A percentile compares a stretch with the other conserved stretches of the same genome.
Evolutionary conservation across 2,329 filamentous ascomycete species (phyloP).

Genomic region (Arthrobotrys sphaeroides): DNA sequence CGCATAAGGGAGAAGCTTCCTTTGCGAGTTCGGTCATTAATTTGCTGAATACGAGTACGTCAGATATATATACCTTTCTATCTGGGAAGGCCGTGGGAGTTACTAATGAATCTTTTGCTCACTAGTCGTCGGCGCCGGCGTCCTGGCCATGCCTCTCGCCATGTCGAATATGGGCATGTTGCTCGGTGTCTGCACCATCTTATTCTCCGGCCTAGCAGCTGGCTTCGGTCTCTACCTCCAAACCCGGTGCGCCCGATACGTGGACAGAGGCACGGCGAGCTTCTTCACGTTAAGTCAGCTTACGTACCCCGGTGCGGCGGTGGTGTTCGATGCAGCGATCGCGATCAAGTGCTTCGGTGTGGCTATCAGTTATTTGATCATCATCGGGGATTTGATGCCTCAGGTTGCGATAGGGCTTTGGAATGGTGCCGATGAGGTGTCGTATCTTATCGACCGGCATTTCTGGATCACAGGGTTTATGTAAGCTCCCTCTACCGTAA

Average conservation of each 20-base stretch:
- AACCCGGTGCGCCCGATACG: conserved; percentile 87
- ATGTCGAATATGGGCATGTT: conserved; percentile 95
- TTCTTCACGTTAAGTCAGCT: conserved; percentile 98
- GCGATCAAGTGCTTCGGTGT: conserved; percentile 90
- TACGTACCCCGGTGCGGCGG: conserved; percentile 94
- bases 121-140: conserved; percentile 88
- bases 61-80: not conserved
- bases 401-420: conserved; percentile 87
- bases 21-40: conserved; percentile 94
- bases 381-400: conserved; percentile 98
- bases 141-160: conserved; percentile 93
- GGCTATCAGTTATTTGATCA: conserved; percentile 78
- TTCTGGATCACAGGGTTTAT: conserved; percentile 99
- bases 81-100: not conserved
- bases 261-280: conserved; percentile 85
- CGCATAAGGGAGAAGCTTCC: conserved; percentile 75
- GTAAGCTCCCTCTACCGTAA: conserved; percentile 64
- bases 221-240: conserved; percentile 96
- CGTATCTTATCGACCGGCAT: conserved; percentile 85
- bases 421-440: conserved; percentile 69
- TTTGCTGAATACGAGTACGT: conserved; percentile 89
- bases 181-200: conserved; percentile 81
- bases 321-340: conserved; percentile 94
- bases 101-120: conserved; percentile 51
- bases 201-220: conserved; percentile 89